Conservation (phyloP, 1,139 yeast genomes). For the Geotrichum restrictum region DNA sequence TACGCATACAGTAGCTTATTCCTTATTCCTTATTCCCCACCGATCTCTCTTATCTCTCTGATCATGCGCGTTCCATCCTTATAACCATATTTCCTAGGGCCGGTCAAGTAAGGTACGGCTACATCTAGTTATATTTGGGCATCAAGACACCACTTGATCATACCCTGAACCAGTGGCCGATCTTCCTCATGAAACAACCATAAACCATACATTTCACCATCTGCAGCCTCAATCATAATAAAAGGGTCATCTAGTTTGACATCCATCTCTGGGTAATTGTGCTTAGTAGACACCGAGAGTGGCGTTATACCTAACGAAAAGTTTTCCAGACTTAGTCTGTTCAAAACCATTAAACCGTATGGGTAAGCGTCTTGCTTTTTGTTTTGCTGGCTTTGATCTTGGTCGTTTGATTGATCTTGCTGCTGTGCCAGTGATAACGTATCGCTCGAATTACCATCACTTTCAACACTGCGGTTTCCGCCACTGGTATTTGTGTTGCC, state of each 20-base stretch:
- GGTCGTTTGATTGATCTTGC: neutral
- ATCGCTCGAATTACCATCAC: neutral
- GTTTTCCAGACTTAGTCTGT: constrained; percentile 70
- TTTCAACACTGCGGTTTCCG: constrained; percentile 27
- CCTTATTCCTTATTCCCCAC: no score
- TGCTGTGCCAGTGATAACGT: neutral
- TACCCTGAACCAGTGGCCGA: constrained; percentile 56
- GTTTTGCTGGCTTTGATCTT: constrained; percentile 39
- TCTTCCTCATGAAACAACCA: constrained; percentile 84
- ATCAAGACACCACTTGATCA: constrained; percentile 49
- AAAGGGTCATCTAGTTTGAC: constrained; percentile 76
- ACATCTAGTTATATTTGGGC: constrained; percentile 22
- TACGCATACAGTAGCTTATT: no score
- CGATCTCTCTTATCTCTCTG: no score
- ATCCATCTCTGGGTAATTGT: constrained; percentile 56
- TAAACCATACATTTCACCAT: constrained; percentile 79
- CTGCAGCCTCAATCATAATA: constrained; percentile 69
- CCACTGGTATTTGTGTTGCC: constrained; percentile 28
- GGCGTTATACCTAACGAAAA: constrained; percentile 77
- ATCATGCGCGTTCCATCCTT: no score
- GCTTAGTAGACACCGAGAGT: constrained; percentile 43
- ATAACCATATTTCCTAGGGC: no score
- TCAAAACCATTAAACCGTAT: constrained; percentile 74
- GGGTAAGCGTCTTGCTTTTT: constrained; percentile 44
- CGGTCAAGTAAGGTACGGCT: no score